A percentile compares a stretch with the other conserved stretches of the same genome.
phyloP scores from a whole-genome alignment of 2,329 filamentous ascomycete genomes.

The Xylaria sp. region DNA sequence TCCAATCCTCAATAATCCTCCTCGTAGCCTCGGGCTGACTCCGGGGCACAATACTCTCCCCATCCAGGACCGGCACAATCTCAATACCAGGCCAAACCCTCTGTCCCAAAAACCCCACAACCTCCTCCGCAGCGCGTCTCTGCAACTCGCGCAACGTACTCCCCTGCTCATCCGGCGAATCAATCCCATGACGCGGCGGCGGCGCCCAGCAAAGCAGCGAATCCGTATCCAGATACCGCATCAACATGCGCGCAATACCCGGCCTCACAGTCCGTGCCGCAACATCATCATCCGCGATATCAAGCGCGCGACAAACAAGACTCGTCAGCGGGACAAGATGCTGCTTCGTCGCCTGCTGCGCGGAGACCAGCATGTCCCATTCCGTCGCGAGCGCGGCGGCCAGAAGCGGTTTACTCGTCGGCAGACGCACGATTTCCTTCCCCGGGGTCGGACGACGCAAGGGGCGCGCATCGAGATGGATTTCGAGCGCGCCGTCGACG shows the following conservation, averaged over 20 bases:
- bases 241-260: conserved; percentile 60
- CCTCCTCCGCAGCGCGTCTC: conserved; percentile 59
- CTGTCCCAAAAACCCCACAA: conserved; percentile 65
- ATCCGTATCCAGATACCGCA: conserved; percentile 89
- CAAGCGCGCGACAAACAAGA: conserved; percentile 73
- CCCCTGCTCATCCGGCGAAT: conserved; percentile 36
- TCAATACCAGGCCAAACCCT: conserved; percentile 79
- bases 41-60: conserved; percentile 68
- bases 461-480: conserved; percentile 73
- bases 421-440: conserved; percentile 67
- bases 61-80: conserved; percentile 74
- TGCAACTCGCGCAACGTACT: conserved; percentile 68
- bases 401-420: conserved; percentile 70
- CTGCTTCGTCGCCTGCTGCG: conserved; percentile 76
- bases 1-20: conserved; percentile 73
- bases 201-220: conserved; percentile 85
- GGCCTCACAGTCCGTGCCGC: conserved; percentile 41
- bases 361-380: conserved; percentile 81
- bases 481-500: conserved; percentile 53
- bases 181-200: conserved; percentile 42
- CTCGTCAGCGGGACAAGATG: conserved; percentile 90
- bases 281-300: conserved; percentile 67
- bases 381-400: conserved; percentile 83
- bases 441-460: conserved; percentile 66
- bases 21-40: conserved; percentile 68